Evolutionary conservation across 345 rosid genomes (phyloP).

Genomic region (Lumnitzera littorea): DNA sequence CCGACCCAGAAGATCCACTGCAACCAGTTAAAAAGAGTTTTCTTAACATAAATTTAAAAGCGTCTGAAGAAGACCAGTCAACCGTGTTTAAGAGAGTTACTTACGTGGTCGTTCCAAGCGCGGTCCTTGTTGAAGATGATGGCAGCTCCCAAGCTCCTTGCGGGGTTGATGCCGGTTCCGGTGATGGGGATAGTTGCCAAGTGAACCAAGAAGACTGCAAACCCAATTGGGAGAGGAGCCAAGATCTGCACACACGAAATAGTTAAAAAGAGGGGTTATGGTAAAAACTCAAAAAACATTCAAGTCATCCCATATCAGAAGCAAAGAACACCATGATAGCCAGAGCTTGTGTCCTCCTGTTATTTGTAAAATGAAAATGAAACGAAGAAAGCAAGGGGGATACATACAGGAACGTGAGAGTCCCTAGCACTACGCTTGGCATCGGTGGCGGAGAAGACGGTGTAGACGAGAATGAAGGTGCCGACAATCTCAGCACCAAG

Average conservation of each 20-base stretch:
- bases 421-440: conserved; percentile 77
- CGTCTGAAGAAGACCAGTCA: not conserved
- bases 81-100: not conserved
- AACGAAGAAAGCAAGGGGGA: not conserved
- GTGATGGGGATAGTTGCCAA: conserved; percentile 68
- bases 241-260: conserved; percentile 27
- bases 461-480: conserved; percentile 63
- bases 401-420: conserved; percentile 67
- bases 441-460: conserved; percentile 74
- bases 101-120: conserved; percentile 60
- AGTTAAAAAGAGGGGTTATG: not conserved
- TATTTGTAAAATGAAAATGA: too few species aligned
- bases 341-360: too few species aligned
- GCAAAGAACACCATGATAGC: not conserved
- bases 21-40: not conserved
- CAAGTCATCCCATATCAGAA: not conserved
- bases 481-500: conserved; percentile 72
- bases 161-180: conserved; percentile 67
- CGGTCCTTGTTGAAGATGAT: conserved; percentile 41
- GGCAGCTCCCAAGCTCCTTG: conserved; percentile 73
- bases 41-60: not conserved
- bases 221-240: conserved; percentile 76
- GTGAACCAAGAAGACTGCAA: conserved; percentile 68
- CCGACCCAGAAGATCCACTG: conserved; percentile 86
- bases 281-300: not conserved